Evolutionary conservation across 495 filamentous ascomycete genomes (phyloP), one percentile per base, ranked within the genome.

Genomic region (Rusavskia elegans): DNA sequence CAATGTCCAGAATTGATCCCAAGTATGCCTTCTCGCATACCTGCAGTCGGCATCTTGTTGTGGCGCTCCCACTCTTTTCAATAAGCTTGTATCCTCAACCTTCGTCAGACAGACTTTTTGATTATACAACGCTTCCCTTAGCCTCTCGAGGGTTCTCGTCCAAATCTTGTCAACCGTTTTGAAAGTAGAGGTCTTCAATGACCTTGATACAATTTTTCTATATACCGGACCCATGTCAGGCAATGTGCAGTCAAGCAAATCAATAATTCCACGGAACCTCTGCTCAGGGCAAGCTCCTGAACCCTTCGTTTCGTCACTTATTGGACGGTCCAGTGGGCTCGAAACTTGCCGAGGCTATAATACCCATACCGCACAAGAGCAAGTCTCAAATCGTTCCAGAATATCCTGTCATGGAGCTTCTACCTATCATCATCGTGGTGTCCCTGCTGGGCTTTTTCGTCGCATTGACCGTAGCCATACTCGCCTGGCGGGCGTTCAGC

Each of bases 371-470:
- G 32, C 27, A 10, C 39, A 19, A 36, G 7, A 10, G 40, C 40
- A 54, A 36, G 27, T 48, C 9, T 21, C 19, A 21, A 8, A 7
- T 32, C 21, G 27, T 55, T 29, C 14, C 20, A 50, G 16, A 23
- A 35, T 14, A 48, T 20, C 37, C 48, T 32, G 35, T n/a, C 11
- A 61, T 61, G 59, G 53, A 58, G 13, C 51, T 61, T 11, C 37
- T 61, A 19, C 59, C 59, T 30, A 61, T 57, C 29, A 59, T 61
- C 36, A 58, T 61, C 20, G 54, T 61, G 10, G 50, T 59, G 17
- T 55, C 59, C 5, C 53, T 61, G 17, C 44, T 61, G 17, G 56
- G 49, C 19, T 58, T 61, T 39, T 58, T 61, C 30, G 35, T 61
- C 14, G 42, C 50, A 41, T 44, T 61, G 3, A 54, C 56, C 21